A percentile compares a stretch with the other conserved stretches of the same genome.
These are phyloP conservation scores for Xerocomus minutiporus DNA, from an alignment of 1,284 basidiomycete species.

Conservation along the genomic window DNA sequence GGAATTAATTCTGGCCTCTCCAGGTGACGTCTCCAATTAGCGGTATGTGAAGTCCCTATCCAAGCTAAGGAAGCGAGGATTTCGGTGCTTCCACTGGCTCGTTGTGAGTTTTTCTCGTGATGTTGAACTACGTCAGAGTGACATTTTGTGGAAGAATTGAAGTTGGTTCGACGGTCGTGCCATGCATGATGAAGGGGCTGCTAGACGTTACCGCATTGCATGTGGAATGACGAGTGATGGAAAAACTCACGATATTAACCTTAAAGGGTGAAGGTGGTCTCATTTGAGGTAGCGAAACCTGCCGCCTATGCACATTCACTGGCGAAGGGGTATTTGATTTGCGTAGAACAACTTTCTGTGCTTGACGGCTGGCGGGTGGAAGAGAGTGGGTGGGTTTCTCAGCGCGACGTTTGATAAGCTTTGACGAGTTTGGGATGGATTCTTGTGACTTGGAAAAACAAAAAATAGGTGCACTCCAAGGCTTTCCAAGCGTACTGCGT, in stretches of 20 bases:
- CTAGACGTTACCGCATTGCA: slow-evolving; percentile 12
- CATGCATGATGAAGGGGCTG: slow-evolving; percentile 31
- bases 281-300: slow-evolving; percentile 20
- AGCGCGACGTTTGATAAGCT: slow-evolving; percentile 4
- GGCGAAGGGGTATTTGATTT: slow-evolving; percentile 8
- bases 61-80: slow-evolving; percentile 30
- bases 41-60: slow-evolving; percentile 17
- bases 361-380: not conserved
- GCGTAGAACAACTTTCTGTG: slow-evolving; percentile 1
- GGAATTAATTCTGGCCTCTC: slow-evolving; percentile 1
- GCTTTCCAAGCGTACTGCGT: not conserved
- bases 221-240: not conserved
- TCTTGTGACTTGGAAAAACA: not conserved
- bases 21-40: not conserved
- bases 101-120: slow-evolving; percentile 4
- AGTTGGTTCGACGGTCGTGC: slow-evolving; percentile 25
- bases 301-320: slow-evolving; percentile 1
- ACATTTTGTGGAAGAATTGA: slow-evolving; percentile 6
- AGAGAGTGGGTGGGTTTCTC: slow-evolving; percentile 1
- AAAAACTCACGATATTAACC: slow-evolving; percentile 25
- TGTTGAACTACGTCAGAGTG: not conserved
- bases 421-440: slow-evolving; percentile 4
- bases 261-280: slow-evolving; percentile 26
- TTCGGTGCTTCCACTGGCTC: slow-evolving; percentile 22
- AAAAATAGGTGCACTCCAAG: not conserved